Base-by-base conservation (phyloP, 2,329 filamentous ascomycete genomes). In the Aurifilum marmelostoma region DNA sequence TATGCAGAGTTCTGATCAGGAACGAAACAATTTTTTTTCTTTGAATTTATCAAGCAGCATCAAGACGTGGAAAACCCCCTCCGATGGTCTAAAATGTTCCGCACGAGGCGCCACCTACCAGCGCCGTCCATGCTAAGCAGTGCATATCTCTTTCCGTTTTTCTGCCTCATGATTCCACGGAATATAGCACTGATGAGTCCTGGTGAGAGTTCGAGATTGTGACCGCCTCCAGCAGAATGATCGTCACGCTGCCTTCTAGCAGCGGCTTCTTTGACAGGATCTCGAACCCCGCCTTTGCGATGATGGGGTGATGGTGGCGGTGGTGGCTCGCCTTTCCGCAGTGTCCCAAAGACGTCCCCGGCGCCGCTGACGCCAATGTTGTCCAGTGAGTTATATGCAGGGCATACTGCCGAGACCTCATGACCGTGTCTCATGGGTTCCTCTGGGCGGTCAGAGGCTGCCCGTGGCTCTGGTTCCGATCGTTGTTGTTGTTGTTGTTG, bases 21-120 rank as follows among this genome's bases (percentile, higher is more conserved):
- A 56, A 29, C 8, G 52, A 37, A 39, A 37, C 58, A 39, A 37
- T 59, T 14, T 29, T 37, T n/a, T 34, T 21, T 16, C 21, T 4
- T 34, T 24, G 58, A 24, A 5, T 12, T 60, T 24, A 59, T 43
- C 41, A 69, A 43, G 21, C 32, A n/a, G 50, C 63, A 50, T 71
- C 62, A 27, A 4, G 41, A 27, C 4, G 41, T 3, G 64, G 54
- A 24, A 67, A 61, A 12, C 18, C 18, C 21, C 41, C 27, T 54
- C 39, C 14, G 58, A 21, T 24, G 47, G 29, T 37, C 41, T 61
- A 7, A 39, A 54, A 47, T 9, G 41, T 24, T 24, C 14, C 64
- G 29, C 37, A 56, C 65, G 21, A 71, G 43, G 27, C 67, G 64
- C 69, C 69, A 71, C 9, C 69, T 65, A 21, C 69, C 64, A 54